Conservation (phyloP, 2,329 filamentous ascomycete genomes). For the Immersiporthe knoxdaviesiana region DNA sequence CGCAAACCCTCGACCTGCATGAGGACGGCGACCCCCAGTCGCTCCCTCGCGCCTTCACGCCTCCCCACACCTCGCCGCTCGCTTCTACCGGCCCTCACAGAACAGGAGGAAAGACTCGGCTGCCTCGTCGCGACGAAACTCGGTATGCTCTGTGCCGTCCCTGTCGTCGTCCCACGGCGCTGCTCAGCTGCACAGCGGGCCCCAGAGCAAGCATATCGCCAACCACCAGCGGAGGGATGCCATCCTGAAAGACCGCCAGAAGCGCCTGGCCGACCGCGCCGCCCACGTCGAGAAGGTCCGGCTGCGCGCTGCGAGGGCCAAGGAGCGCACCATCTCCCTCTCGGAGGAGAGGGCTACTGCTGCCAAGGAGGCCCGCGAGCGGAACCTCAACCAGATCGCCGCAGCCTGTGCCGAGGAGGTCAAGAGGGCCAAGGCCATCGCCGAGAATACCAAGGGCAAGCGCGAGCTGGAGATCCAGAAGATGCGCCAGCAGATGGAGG, state of each 20-base stretch:
- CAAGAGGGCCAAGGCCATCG: constrained; percentile 79
- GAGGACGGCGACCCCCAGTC: constrained; percentile 30
- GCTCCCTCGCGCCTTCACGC: constrained; percentile 53
- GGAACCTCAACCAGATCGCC: constrained; percentile 80
- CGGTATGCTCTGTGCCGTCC: constrained; percentile 75
- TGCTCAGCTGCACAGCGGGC: constrained; percentile 52
- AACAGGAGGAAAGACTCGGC: constrained; percentile 75
- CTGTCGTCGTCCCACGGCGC: constrained; percentile 65
- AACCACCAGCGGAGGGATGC: constrained; percentile 79
- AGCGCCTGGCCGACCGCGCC: constrained; percentile 76
- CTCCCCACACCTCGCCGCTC: constrained; percentile 78
- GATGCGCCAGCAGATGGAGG: constrained; percentile 75
- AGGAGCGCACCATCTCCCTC: constrained; percentile 66
- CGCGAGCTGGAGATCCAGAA: constrained; percentile 74
- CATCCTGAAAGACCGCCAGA: constrained; percentile 80
- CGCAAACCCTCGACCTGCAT: constrained; percentile 26
- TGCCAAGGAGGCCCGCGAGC: constrained; percentile 76
- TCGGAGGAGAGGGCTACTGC: constrained; percentile 79
- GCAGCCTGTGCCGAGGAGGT: constrained; percentile 83
- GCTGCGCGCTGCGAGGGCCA: constrained; percentile 72
- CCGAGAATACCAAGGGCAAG: constrained; percentile 79
- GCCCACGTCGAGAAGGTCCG: constrained; percentile 84
- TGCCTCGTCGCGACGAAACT: constrained; percentile 78
- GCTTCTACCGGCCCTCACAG: constrained; percentile 71
- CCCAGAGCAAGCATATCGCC: constrained; percentile 76